Base-by-base conservation (phyloP, 805 yeast genomes). In the Wickerhamiella kazuoi region DNA sequence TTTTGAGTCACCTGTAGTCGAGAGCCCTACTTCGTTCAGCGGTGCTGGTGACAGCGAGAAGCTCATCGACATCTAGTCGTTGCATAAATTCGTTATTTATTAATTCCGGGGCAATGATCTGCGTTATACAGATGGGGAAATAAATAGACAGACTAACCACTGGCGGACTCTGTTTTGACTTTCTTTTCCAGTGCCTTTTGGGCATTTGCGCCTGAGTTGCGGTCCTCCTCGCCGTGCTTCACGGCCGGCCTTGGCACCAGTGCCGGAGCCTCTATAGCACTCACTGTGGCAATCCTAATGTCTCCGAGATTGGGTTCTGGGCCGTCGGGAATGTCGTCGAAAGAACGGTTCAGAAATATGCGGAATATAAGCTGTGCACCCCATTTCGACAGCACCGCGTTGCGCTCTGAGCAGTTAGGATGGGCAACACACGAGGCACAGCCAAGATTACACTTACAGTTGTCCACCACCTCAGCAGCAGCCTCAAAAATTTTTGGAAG, bases 371-470 rank as follows among this genome's bases (percentile, higher is more conserved):
- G 65, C 13, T 70, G 59, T 0, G 94, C 83, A 0, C 90, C 97
- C 11, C 79, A 77, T 50, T 87, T 90, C 0, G 96, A 83, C 45
- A 87, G 61, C 5, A 90, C 97, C 39, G 78, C 60, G 51, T 78
- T 74, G 47, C 70, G 69, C 56, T 90, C 98, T 41, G 74, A 72
- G 59, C 98, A 90, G 39, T 70, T 72, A 0, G 80, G 61, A 1
- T 81, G 78, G 2, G 90, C 80, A n/a, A 84, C 78, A 62, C 98
- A 90, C 35, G 73, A 71, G 0, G 93, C 93, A 51, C 87, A 79
- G 0, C 87, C 87, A 50, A 59, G 56, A 3, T 56, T 61, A 35
- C 75, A 75, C 1, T 65, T 65, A 54, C 99, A 90, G 14, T 63
- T 66, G 21, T 65, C 63, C 0, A 86, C 62, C 30, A 79, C 64